Percentiles rank a stretch among this genome's conserved stretches.
phyloP scores from a whole-genome alignment of 257 asterid genomes.

The Primulina tabacum region DNA sequence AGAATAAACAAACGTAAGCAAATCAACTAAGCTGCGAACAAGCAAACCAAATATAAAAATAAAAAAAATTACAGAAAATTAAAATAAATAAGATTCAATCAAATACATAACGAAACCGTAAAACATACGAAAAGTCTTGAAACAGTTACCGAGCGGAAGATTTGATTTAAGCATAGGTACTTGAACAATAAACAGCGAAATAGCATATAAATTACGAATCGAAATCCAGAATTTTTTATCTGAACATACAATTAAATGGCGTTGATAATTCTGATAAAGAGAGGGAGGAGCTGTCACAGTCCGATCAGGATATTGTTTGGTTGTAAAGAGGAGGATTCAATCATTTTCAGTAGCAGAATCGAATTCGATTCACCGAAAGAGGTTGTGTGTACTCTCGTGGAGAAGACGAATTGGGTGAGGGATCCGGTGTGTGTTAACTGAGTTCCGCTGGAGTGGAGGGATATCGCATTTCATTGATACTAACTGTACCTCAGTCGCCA shows the following conservation, averaged over 20 bases:
- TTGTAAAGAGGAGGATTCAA: not conserved
- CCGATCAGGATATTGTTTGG: not conserved
- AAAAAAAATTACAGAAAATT: not conserved
- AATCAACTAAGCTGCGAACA: constrained; percentile 29
- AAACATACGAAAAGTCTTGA: constrained; percentile 42
- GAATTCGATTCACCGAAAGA: not conserved
- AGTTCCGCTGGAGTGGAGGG: not conserved
- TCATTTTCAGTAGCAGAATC: not conserved
- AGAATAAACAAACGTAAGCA: constrained; percentile 30
- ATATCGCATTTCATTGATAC: no score
- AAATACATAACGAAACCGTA: not conserved
- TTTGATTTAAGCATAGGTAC: constrained; percentile 39
- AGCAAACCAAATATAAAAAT: constrained; percentile 25
- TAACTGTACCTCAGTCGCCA: no score
- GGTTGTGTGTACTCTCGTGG: not conserved
- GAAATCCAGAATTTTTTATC: constrained; percentile 7
- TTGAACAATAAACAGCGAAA: constrained; percentile 30
- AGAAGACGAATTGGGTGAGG: not conserved
- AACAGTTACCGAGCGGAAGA: constrained; percentile 46
- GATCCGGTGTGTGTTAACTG: not conserved
- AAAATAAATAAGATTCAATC: not conserved
- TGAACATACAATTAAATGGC: constrained; percentile 22
- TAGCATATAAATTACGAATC: constrained; percentile 29
- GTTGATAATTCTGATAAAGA: constrained; percentile 23
- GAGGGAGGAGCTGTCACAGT: constrained; percentile 18